phyloP scores from a whole-genome alignment of 768 basidiomycete genomes.

The Tricholomella constricta region DNA sequence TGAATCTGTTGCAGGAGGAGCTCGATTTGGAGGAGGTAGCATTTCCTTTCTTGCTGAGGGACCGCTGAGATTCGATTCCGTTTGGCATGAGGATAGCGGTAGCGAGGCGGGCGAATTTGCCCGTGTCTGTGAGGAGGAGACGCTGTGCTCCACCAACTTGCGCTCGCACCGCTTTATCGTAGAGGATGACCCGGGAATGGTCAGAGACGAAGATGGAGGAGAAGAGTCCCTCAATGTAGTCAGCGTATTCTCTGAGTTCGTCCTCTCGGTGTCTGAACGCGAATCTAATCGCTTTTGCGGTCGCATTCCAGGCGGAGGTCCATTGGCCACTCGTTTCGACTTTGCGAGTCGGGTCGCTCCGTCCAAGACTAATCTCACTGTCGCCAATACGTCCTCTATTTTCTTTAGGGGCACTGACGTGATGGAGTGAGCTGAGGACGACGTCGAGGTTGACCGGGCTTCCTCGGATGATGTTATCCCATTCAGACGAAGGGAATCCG shows the following conservation, averaged over 20 bases:
- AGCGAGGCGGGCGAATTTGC: conserved; percentile 1
- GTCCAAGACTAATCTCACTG: conserved; percentile 17
- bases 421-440: conserved; percentile 4
- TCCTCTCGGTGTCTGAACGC: conserved; percentile 23
- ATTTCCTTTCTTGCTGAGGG: no score
- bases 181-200: conserved; percentile 25
- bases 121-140: conserved; percentile 20
- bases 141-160: conserved; percentile 10
- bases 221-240: conserved; percentile 27
- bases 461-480: conserved; percentile 2
- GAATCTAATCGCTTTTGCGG: conserved; percentile 18
- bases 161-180: conserved; percentile 26
- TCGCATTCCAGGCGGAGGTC: conserved; percentile 22
- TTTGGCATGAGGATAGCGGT: conserved; percentile 6
- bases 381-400: conserved; percentile 17
- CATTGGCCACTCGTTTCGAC: conserved; percentile 24
- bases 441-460: conserved; percentile 12
- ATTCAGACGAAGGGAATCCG: background rate
- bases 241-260: conserved; percentile 24
- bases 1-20: no score
- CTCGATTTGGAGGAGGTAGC: no score
- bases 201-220: background rate
- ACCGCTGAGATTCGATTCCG: no score
- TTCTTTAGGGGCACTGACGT: conserved; percentile 14
- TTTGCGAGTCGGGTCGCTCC: conserved; percentile 9